These are phyloP conservation scores for Choiromyces venosus DNA, from an alignment of 495 filamentous ascomycete species.

Conservation along the genomic window DNA sequence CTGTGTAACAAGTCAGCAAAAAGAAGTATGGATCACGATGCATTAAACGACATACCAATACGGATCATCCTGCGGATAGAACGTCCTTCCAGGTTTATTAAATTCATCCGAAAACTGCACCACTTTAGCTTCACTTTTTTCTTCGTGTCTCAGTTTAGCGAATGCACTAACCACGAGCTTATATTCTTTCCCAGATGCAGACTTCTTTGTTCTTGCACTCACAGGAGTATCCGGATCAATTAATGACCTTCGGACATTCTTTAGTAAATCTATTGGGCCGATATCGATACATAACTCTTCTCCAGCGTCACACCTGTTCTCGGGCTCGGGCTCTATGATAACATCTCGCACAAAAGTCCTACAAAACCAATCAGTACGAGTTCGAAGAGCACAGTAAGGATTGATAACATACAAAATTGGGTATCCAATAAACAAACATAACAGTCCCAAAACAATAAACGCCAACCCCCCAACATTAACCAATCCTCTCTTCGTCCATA, in stretches of 20 bases:
- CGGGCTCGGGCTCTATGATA: background rate
- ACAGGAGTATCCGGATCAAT: slow-evolving; percentile 70
- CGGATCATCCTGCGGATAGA: slow-evolving; percentile 69
- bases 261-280: slow-evolving; percentile 53
- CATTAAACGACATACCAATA: slow-evolving; percentile 48
- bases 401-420: slow-evolving; percentile 58
- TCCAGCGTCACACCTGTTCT: slow-evolving; percentile 14
- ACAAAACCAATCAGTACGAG: slow-evolving; percentile 8
- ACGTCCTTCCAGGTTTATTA: slow-evolving; percentile 62
- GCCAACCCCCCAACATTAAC: slow-evolving; percentile 62
- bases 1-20: slow-evolving; percentile 33
- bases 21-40: background rate
- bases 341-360: slow-evolving; percentile 55
- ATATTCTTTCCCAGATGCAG: slow-evolving; percentile 56
- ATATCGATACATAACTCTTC: slow-evolving; percentile 52
- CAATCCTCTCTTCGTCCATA: slow-evolving; percentile 62
- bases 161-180: slow-evolving; percentile 57
- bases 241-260: slow-evolving; percentile 57
- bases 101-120: slow-evolving; percentile 72
- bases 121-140: slow-evolving; percentile 3
- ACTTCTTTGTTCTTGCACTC: slow-evolving; percentile 54
- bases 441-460: slow-evolving; percentile 57
- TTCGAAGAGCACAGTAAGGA: slow-evolving; percentile 3
- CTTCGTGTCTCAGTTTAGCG: background rate
- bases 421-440: slow-evolving; percentile 67